Percentiles rank a stretch among this genome's conserved stretches.
Conservation (phyloP, 805 yeast species). For the Saturnispora saitoi region DNA sequence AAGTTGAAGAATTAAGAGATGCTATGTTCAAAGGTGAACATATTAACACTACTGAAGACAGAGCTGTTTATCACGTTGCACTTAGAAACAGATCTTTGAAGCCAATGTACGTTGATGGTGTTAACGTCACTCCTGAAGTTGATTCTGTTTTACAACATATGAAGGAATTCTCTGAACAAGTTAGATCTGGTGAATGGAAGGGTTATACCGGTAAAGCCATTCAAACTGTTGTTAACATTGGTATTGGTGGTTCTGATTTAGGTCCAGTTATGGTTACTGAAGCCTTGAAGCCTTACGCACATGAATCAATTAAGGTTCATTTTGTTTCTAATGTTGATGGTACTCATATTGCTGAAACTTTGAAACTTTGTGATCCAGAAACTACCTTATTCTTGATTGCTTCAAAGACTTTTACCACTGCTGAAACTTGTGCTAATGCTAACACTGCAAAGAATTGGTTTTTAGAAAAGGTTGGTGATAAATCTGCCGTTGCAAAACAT, state of each 20-base stretch:
- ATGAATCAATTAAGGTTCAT: constrained; percentile 68
- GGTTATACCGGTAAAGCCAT: constrained; percentile 95
- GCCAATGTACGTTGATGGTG: constrained; percentile 83
- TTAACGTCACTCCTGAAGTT: constrained; percentile 85
- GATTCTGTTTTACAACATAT: constrained; percentile 88
- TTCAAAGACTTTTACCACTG: constrained; percentile 97
- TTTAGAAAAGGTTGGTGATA: constrained; percentile 49
- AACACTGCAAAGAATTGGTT: constrained; percentile 94
- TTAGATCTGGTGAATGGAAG: constrained; percentile 91
- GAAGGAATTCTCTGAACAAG: constrained; percentile 86
- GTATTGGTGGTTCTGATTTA: constrained; percentile 97
- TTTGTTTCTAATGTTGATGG: constrained; percentile 99
- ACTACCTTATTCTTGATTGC: constrained; percentile 90
- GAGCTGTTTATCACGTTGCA: constrained; percentile 97
- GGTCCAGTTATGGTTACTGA: constrained; percentile 99
- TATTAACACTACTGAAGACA: constrained; percentile 91
- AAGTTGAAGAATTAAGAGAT: constrained; percentile 79
- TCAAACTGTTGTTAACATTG: constrained; percentile 92
- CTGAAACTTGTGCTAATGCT: constrained; percentile 96
- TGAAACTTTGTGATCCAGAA: constrained; percentile 73
- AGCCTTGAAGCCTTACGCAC: constrained; percentile 84
- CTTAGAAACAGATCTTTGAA: constrained; percentile 85
- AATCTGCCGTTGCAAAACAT: constrained; percentile 83
- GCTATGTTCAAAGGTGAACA: constrained; percentile 88
- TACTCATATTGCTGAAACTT: constrained; percentile 88